Conservation (phyloP, 1,139 yeast genomes). For the Blastobotrys raffinosifermentans region DNA sequence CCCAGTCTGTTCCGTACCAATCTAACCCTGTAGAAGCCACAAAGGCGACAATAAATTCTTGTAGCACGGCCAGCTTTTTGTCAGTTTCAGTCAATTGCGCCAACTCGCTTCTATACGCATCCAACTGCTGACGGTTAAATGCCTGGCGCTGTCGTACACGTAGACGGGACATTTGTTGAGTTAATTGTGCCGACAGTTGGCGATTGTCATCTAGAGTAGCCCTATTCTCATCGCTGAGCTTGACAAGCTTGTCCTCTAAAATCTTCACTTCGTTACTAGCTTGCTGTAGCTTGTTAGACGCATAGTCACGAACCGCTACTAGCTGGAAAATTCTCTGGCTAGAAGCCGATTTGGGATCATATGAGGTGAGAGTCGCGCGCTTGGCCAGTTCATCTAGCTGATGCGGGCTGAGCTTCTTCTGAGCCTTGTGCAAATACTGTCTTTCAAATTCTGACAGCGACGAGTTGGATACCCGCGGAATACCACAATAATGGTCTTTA, state of each 20-base stretch:
- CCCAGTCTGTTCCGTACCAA: slow-evolving; percentile 21
- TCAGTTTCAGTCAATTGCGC: slow-evolving; percentile 10
- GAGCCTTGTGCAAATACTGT: too few species aligned
- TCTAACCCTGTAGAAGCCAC: slow-evolving; percentile 21
- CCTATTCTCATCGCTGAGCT: slow-evolving; percentile 7
- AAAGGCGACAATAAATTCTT: slow-evolving; percentile 20
- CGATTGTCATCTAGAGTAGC: slow-evolving; percentile 13
- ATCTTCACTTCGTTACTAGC: slow-evolving; percentile 5
- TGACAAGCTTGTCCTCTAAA: slow-evolving; percentile 7
- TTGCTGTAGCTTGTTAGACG: slow-evolving; percentile 10
- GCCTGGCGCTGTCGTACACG: slow-evolving; percentile 7
- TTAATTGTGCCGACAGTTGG: slow-evolving; percentile 9
- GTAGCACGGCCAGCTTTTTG: slow-evolving; percentile 15
- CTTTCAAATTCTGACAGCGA: too few species aligned
- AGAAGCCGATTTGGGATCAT: too few species aligned
- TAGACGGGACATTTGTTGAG: slow-evolving; percentile 5
- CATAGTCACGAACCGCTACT: slow-evolving; percentile 13
- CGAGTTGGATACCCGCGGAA: too few species aligned
- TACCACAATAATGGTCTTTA: too few species aligned
- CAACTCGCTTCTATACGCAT: slow-evolving; percentile 9
- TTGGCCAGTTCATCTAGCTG: too few species aligned
- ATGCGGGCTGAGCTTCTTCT: too few species aligned
- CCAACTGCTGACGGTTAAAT: slow-evolving; percentile 12
- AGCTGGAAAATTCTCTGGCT: slow-evolving; percentile 11
- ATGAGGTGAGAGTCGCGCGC: too few species aligned